These are phyloP conservation scores for Handroanthus guayacan DNA, from an alignment of 257 asterid species.

Conservation along the genomic window DNA sequence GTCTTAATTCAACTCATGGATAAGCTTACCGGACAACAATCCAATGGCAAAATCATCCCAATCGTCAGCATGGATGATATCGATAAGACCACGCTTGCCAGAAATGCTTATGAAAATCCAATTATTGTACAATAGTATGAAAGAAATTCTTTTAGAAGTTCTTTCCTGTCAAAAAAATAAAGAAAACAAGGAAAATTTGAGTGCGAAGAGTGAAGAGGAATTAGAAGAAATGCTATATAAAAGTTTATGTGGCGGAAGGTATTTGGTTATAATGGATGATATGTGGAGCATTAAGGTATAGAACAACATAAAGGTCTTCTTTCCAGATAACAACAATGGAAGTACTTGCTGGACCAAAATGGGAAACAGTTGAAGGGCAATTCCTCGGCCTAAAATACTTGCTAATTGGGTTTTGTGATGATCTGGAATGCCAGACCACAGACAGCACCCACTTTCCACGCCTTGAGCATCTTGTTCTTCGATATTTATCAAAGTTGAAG, in stretches of 20 bases:
- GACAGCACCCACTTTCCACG: neutral
- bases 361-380: neutral
- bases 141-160: neutral
- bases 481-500: neutral
- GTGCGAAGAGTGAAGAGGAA: neutral
- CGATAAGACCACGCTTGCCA: neutral
- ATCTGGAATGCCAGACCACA: neutral
- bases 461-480: slow-evolving; percentile 18
- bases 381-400: neutral
- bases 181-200: neutral
- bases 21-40: neutral
- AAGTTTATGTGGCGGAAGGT: neutral
- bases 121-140: neutral
- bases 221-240: neutral
- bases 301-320: neutral
- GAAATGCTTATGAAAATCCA: neutral
- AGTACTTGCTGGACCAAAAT: neutral
- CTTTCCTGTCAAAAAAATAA: neutral
- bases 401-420: too few species aligned
- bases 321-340: neutral
- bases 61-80: neutral
- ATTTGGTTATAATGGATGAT: neutral
- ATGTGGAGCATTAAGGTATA: neutral
- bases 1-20: neutral
- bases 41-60: neutral